Conservation (phyloP, 805 yeast species). For the Tetrapisispora namnaoensis region DNA sequence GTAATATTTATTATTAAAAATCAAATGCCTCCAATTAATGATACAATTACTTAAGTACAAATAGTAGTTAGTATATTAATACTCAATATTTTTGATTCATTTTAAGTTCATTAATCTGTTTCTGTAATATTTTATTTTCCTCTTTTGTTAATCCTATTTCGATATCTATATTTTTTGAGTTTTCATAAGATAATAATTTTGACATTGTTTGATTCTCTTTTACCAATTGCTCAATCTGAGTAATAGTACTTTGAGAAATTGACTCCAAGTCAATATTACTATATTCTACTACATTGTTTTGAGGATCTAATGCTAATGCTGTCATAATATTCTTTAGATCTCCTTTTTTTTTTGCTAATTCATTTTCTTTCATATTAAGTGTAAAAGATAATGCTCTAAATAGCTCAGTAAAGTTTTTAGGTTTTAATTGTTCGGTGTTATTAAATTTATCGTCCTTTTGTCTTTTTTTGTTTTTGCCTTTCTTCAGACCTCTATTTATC, state of each 20-base stretch:
- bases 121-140: constrained; percentile 40
- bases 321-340: constrained; percentile 55
- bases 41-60: background rate
- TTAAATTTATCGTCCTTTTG: background rate
- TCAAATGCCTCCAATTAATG: background rate
- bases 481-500: constrained; percentile 15
- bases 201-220: constrained; percentile 63
- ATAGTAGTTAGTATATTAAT: background rate
- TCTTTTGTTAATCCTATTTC: constrained; percentile 51
- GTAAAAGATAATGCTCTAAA: constrained; percentile 40
- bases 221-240: constrained; percentile 48
- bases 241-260: constrained; percentile 59
- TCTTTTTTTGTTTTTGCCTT: constrained; percentile 4
- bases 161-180: constrained; percentile 57
- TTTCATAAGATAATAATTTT: constrained; percentile 62
- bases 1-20: background rate
- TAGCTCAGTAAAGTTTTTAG: constrained; percentile 36
- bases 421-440: constrained; percentile 14
- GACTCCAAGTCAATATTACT: constrained; percentile 68
- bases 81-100: background rate
- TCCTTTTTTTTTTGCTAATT: constrained; percentile 49
- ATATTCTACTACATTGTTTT: constrained; percentile 35
- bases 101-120: constrained; percentile 1
- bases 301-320: constrained; percentile 44
- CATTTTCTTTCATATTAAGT: constrained; percentile 38